Evolutionary conservation across 257 asterid genomes (phyloP), one percentile per base, ranked within the genome.

Genomic region (Sherardia arvensis): DNA sequence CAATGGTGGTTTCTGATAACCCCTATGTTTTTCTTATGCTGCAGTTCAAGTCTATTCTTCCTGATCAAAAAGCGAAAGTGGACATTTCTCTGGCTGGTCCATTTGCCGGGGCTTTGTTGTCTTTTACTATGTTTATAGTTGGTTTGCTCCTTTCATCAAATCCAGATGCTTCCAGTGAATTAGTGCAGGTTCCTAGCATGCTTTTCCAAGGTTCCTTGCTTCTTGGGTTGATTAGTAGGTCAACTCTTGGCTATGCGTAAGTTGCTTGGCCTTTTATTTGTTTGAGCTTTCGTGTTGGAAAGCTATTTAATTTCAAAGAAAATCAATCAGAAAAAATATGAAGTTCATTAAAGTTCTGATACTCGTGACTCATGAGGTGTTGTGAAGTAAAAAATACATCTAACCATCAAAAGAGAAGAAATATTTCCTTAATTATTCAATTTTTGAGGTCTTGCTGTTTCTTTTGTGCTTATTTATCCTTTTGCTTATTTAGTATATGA

Each of bases 21-120:
- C 20, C 51, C 38, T 62, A 20, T 26, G 60, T 8, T 27, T 23
- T 61, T 54, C 30, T 62, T 25, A 57, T 72, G 74, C 61, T 77
- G 83, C 75, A 92, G 99, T 90, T 93, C 87, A 93, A 87, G 78
- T 93, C 99, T 26, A 90, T 93, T 80, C 96, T 93, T 59, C 99
- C 95, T 32, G 95, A 93, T 82, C 94, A 91, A 28, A 90, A 85
- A 73, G 82, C 97, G 60, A 77, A 83, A 73, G 87, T 93, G 40
- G 99, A 93, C 76, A 80, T 93, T 71, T 87, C 99, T 56, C 56
- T 93, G 71, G 93, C 95, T 10, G 99, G 97, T 51, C 99, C 97
- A 62, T 73, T 81, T 56, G 91, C 95, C 33, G 97, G 99, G 58
- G 96, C 91, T 71, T 77, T 94, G 28, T 65, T 90, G 70, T 90